These are phyloP conservation scores for Tarenaya hassleriana DNA, from an alignment of 345 rosid species.

Conservation along the genomic window DNA sequence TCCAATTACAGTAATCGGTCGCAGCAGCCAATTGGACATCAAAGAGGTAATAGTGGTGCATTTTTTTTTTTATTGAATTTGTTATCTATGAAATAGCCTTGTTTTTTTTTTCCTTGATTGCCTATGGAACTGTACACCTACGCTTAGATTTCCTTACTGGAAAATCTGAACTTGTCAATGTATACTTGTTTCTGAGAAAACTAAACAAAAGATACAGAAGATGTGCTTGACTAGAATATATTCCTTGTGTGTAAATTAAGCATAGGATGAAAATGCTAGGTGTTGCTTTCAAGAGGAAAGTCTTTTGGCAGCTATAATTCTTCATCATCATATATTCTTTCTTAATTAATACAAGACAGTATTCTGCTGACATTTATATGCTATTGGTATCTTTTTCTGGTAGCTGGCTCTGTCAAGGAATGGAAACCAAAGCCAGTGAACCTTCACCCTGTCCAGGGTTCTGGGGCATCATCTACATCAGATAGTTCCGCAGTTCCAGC, in stretches of 20 bases:
- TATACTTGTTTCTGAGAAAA: too few species aligned
- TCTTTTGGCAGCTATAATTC: constrained; percentile 5
- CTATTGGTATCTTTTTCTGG: constrained; percentile 22
- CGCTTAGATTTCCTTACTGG: too few species aligned
- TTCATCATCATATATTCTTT: constrained; percentile 16
- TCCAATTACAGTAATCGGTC: constrained; percentile 67
- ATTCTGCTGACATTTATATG: constrained; percentile 18
- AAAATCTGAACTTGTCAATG: too few species aligned
- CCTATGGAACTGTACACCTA: too few species aligned
- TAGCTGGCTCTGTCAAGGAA: constrained; percentile 61
- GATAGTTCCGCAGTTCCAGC: constrained; percentile 38
- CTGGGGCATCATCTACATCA: constrained; percentile 43
- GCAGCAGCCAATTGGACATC: constrained; percentile 53
- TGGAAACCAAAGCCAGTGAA: constrained; percentile 85
- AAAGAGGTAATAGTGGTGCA: constrained; percentile 45
- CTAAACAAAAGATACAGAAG: too few species aligned
- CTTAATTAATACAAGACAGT: constrained; percentile 5
- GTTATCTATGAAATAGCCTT: background rate
- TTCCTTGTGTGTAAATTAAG: background rate
- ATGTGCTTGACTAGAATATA: background rate
- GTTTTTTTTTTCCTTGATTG: too few species aligned
- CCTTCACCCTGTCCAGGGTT: constrained; percentile 38
- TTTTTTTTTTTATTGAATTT: constrained; percentile 5
- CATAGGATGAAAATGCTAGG: constrained; percentile 4
- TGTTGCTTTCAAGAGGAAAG: background rate